These are phyloP conservation scores for Candida nonsorbophila DNA, from an alignment of 805 yeast genomes.

Conservation along the genomic window DNA sequence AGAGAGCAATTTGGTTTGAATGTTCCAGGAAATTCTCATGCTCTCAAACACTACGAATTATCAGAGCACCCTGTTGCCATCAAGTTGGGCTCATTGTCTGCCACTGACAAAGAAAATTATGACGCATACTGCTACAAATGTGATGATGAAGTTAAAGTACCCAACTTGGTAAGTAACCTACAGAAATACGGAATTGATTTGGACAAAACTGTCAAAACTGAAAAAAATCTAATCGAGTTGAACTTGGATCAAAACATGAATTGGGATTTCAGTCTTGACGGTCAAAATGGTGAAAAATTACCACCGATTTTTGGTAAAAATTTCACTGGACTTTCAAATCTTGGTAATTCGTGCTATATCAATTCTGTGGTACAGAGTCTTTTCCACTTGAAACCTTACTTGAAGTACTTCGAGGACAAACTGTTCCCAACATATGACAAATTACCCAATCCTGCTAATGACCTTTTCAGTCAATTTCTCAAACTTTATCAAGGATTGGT, in stretches of 20 bases:
- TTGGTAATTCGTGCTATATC: slow-evolving; percentile 91
- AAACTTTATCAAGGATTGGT: slow-evolving; percentile 76
- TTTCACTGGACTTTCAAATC: slow-evolving; percentile 78
- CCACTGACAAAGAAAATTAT: slow-evolving; percentile 50
- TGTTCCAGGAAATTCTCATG: slow-evolving; percentile 87
- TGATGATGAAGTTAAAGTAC: slow-evolving; percentile 83
- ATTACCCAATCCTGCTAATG: slow-evolving; percentile 49
- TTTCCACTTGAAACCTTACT: slow-evolving; percentile 38
- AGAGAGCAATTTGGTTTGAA: slow-evolving; percentile 90
- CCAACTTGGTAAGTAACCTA: slow-evolving; percentile 45
- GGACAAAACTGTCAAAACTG: slow-evolving; percentile 57
- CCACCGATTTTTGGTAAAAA: slow-evolving; percentile 68
- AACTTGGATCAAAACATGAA: slow-evolving; percentile 89
- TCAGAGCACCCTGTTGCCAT: slow-evolving; percentile 77
- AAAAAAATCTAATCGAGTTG: slow-evolving; percentile 80
- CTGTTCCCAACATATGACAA: slow-evolving; percentile 20
- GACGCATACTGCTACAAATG: slow-evolving; percentile 89
- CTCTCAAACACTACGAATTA: slow-evolving; percentile 60
- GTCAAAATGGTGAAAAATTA: slow-evolving; percentile 61
- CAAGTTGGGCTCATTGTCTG: slow-evolving; percentile 82
- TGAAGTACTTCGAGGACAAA: slow-evolving; percentile 33
- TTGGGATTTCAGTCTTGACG: slow-evolving; percentile 87
- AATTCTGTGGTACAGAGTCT: slow-evolving; percentile 76
- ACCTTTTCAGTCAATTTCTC: slow-evolving; percentile 67
- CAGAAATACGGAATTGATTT: slow-evolving; percentile 65